phyloP scores from a whole-genome alignment of 768 basidiomycete genomes.

The Leccinum barrowsii region DNA sequence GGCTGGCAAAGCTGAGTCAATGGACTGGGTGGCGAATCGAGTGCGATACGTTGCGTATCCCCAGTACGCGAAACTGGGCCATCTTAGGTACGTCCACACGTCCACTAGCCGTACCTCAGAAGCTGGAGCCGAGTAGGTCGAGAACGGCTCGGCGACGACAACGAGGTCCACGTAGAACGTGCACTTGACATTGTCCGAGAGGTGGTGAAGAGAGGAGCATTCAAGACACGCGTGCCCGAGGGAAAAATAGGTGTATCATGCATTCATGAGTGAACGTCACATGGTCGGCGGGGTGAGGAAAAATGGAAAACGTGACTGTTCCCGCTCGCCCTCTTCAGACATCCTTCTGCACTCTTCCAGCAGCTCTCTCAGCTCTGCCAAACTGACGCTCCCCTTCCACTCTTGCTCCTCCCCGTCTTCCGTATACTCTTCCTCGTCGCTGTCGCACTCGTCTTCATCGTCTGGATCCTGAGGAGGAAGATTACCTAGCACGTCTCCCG shows the following conservation, averaged over 20 bases:
- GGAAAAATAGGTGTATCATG: constrained; percentile 44
- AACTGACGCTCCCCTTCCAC: constrained; percentile 22
- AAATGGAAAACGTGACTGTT: constrained; percentile 23
- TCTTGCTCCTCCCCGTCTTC: constrained; percentile 30
- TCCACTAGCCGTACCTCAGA: neutral
- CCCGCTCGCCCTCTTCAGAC: constrained; percentile 31
- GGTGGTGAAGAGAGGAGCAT: constrained; percentile 61
- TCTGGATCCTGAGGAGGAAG: constrained; percentile 31
- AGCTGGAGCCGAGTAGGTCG: constrained; percentile 18
- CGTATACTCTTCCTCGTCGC: constrained; percentile 30
- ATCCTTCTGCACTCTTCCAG: constrained; percentile 55
- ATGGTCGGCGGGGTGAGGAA: constrained; percentile 7
- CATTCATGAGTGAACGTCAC: neutral
- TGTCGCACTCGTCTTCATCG: constrained; percentile 32
- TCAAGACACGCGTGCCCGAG: constrained; percentile 70
- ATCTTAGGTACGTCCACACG: constrained; percentile 62
- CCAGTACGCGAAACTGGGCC: constrained; percentile 92
- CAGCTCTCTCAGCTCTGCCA: constrained; percentile 50
- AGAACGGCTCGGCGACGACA: constrained; percentile 20
- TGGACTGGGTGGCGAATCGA: constrained; percentile 86
- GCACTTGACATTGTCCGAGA: constrained; percentile 50
- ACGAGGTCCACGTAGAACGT: constrained; percentile 29
- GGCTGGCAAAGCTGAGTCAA: constrained; percentile 70
- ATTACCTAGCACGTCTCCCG: constrained; percentile 56
- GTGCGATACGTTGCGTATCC: constrained; percentile 82